Conservation (phyloP, 306 rosid species). For the Trifolium fragiferum region DNA sequence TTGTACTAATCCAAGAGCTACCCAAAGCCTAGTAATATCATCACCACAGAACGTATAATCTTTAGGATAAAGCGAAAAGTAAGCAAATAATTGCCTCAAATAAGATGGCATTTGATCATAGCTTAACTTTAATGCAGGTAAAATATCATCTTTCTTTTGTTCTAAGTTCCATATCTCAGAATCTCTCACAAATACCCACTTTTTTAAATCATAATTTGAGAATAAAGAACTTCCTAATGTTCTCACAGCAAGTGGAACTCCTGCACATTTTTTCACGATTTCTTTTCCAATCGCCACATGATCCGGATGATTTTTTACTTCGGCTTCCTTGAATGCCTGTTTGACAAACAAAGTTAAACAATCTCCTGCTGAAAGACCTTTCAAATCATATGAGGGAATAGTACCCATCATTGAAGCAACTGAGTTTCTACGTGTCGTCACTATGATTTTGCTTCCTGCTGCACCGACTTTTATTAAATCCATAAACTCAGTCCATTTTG, state of each 20-base stretch:
- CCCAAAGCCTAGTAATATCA: neutral
- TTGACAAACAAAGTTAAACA: neutral
- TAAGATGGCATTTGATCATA: neutral
- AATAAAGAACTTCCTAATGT: neutral
- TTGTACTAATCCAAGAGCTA: neutral
- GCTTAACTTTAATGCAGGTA: neutral
- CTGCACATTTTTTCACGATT: neutral
- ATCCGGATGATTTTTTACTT: neutral
- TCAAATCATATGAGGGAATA: neutral
- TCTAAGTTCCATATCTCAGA: neutral
- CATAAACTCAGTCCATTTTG: neutral
- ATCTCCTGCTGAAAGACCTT: neutral
- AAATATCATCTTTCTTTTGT: neutral
- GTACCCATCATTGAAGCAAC: neutral
- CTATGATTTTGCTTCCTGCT: neutral
- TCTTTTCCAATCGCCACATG: neutral
- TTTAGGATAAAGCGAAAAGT: constrained; percentile 23
- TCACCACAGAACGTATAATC: neutral
- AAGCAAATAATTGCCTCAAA: constrained; percentile 4
- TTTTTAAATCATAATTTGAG: neutral
- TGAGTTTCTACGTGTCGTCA: neutral
- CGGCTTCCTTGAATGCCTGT: neutral
- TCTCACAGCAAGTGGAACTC: neutral
- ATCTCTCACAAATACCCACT: neutral
- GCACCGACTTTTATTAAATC: neutral